Conservation (phyloP, 495 filamentous ascomycete species). For the Neurospora sp. region DNA sequence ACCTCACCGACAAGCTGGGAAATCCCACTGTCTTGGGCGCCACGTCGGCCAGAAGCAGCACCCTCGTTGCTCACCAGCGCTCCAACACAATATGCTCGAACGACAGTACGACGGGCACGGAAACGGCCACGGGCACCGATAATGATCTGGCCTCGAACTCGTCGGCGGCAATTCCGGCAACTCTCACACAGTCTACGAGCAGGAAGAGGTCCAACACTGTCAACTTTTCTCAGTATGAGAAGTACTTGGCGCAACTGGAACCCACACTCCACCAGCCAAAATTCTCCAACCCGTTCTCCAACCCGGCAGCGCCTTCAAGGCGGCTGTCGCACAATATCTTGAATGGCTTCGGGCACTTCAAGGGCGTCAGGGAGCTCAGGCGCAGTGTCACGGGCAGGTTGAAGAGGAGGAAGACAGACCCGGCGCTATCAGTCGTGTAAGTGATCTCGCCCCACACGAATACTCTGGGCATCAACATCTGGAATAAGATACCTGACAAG, state of each 20-base stretch:
- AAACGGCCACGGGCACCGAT: not conserved
- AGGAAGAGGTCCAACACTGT: slow-evolving; percentile 31
- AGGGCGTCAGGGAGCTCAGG: slow-evolving; percentile 31
- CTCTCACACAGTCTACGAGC: slow-evolving; percentile 12
- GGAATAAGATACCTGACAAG: slow-evolving; percentile 4
- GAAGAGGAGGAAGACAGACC: slow-evolving; percentile 18
- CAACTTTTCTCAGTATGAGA: slow-evolving; percentile 44
- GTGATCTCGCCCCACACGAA: slow-evolving; percentile 5
- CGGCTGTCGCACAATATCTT: slow-evolving; percentile 18
- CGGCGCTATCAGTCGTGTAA: slow-evolving; percentile 26
- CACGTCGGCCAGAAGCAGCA: not conserved
- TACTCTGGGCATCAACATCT: not conserved
- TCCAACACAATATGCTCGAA: not conserved
- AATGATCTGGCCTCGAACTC: slow-evolving; percentile 2
- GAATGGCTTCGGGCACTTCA: slow-evolving; percentile 21
- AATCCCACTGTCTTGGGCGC: not conserved
- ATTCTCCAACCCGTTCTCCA: slow-evolving; percentile 20
- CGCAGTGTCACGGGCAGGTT: slow-evolving; percentile 30
- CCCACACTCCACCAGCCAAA: slow-evolving; percentile 28
- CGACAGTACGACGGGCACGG: not conserved
- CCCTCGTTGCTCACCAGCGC: not conserved
- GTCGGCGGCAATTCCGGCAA: slow-evolving; percentile 11
- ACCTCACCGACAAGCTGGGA: not conserved
- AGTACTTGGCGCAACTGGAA: slow-evolving; percentile 34
- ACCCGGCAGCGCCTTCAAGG: slow-evolving; percentile 7